Conservation (phyloP, 768 basidiomycete species). For the Tulasnella sp. region DNA sequence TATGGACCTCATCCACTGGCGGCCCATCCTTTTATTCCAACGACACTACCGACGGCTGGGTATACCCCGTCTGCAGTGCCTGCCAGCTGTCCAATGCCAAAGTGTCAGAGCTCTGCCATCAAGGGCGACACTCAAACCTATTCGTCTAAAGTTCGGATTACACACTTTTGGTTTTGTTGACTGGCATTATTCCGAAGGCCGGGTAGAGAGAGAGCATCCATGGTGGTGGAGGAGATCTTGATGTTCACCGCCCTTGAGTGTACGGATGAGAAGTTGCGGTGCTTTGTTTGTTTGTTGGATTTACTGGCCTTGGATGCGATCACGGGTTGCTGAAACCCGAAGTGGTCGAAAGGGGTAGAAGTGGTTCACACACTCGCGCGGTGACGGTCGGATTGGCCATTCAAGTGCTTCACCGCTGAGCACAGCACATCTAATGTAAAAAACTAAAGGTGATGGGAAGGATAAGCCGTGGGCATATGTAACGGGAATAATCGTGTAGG, state of each 20-base stretch:
- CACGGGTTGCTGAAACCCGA: not conserved
- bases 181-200: not conserved
- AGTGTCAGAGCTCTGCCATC: not conserved
- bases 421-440: not conserved
- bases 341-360: not conserved
- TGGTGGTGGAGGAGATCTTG: not conserved
- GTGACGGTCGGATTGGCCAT: not conserved
- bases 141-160: not conserved
- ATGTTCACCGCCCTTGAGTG: not conserved
- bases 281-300: not conserved
- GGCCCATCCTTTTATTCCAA: not conserved
- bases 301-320: not conserved
- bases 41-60: not conserved
- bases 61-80: not conserved
- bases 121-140: not conserved
- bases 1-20: not conserved
- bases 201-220: not conserved
- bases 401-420: not conserved
- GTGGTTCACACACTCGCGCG: not conserved
- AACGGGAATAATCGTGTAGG: not conserved
- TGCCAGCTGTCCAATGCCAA: not conserved
- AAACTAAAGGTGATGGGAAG: not conserved
- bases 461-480: not conserved
- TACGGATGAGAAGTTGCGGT: not conserved
- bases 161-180: not conserved